Evolutionary conservation across 2,329 filamentous ascomycete species (phyloP).

Genomic region (Aspergillus sp.): DNA sequence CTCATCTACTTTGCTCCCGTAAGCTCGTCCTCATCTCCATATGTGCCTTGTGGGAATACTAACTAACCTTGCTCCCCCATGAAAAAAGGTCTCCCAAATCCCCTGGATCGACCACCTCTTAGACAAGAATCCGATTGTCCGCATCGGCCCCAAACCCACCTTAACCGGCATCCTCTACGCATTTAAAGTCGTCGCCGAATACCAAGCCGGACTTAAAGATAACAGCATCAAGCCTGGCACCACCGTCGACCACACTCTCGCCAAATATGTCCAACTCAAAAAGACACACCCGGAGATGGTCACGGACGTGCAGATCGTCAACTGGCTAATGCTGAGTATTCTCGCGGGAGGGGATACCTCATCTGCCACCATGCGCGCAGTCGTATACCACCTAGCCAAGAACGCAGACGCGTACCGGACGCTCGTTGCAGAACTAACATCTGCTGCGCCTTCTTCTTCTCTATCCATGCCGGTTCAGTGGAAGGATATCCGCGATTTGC

Average conservation of each 20-base stretch:
- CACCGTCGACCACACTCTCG: conserved; percentile 25
- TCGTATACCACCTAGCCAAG: conserved; percentile 34
- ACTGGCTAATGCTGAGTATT: conserved; percentile 29
- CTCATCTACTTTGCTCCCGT: conserved; percentile 25
- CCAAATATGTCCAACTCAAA: conserved; percentile 31
- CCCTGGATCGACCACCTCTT: conserved; percentile 20
- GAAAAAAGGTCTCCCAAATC: conserved; percentile 22
- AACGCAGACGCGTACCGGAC: conserved; percentile 12
- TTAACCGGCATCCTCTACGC: conserved; percentile 11
- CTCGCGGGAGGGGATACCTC: conserved; percentile 38
- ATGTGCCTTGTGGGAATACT: neutral
- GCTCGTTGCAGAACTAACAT: conserved; percentile 6
- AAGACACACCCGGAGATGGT: conserved; percentile 23
- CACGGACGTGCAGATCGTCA: conserved; percentile 26
- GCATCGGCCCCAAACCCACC: conserved; percentile 22
- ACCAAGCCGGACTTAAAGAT: neutral
- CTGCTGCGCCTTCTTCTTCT: neutral
- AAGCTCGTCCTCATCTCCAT: neutral
- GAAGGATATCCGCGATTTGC: conserved; percentile 16
- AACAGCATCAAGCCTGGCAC: conserved; percentile 16
- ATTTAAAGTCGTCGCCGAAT: conserved; percentile 10
- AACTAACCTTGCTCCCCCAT: neutral
- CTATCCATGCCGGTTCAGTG: conserved; percentile 7
- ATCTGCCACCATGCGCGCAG: conserved; percentile 30
- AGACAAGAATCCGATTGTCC: conserved; percentile 23